phyloP scores from a whole-genome alignment of 441 rosid genomes.

The Croton laevigatus region DNA sequence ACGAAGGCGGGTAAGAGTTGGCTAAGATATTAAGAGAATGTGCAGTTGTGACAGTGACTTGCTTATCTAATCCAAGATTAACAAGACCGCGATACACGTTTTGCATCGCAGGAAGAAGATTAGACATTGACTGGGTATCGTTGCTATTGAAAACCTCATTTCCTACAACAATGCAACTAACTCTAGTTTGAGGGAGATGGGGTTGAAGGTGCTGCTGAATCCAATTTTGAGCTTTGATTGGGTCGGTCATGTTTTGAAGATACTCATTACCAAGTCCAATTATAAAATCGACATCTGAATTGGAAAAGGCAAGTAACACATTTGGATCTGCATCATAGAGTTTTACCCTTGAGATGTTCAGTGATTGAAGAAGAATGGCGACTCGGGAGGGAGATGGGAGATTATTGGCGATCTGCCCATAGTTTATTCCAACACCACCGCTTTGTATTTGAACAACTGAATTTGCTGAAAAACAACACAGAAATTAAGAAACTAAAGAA shows the following conservation, averaged over 20 bases:
- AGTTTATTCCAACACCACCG: constrained; percentile 49
- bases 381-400: constrained; percentile 50
- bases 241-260: constrained; percentile 37
- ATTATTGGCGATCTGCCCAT: constrained; percentile 59
- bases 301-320: constrained; percentile 44
- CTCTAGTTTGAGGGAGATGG: constrained; percentile 39
- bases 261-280: constrained; percentile 48
- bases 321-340: constrained; percentile 55
- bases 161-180: constrained; percentile 48
- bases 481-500: neutral
- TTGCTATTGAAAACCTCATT: constrained; percentile 44
- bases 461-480: constrained; percentile 12
- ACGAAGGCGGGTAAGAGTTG: constrained; percentile 68
- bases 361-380: constrained; percentile 35
- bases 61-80: constrained; percentile 49
- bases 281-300: constrained; percentile 45
- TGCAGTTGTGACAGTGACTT: constrained; percentile 62
- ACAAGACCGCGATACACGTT: constrained; percentile 32
- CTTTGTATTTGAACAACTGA: constrained; percentile 20
- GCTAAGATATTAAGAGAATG: constrained; percentile 54
- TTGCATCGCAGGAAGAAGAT: constrained; percentile 57
- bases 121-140: constrained; percentile 26
- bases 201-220: constrained; percentile 43
- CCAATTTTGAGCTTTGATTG: constrained; percentile 42
- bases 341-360: constrained; percentile 48